Base-by-base conservation (phyloP, 441 rosid genomes). In the Croton setiger region DNA sequence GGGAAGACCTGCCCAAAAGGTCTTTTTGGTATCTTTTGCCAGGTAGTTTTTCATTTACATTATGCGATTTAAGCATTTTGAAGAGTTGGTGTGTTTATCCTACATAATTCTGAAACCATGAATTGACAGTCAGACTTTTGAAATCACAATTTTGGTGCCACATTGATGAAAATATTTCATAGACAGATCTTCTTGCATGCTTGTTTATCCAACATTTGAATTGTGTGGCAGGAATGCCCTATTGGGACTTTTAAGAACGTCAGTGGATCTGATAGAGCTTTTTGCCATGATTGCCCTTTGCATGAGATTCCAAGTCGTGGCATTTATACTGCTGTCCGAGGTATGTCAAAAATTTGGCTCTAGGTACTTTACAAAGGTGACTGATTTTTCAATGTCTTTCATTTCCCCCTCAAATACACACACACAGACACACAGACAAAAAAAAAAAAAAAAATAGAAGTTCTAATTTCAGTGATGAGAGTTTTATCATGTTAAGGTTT, bases 1-100 rank as follows among this genome's bases (percentile, higher is more conserved):
- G 98, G 98, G 74, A 93, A 82, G 78, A 84, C 88, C 63, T 93
- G 98, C 74, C 97, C 98, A 14, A 78, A 79, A 76, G 98, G 98
- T 23, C 97, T 93, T 60, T 84, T 82, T 80, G 98, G 98, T 21
- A 76, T 86, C 71, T 93, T 84, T 74, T 93, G 98, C 67, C 82
- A 89, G 98, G 98, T 88, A 86, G 21, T 33, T 70, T 45, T 49
- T 52, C 61, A 51, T 31, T 51, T 67, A 66, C 14, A 1, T 39
- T 18, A 44, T 35, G 18, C 67, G 47, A 45, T 18, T 71, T 60
- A 18, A 66, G 23, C 33, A 56, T 73, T 45, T 21, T 56, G 33
- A 14, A 27, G 10, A 21, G 53, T 20, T 27, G 55, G 44, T 65
- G 65, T 51, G 18, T 27, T 20, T 59, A 56, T 5, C 20, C 18